Evolutionary conservation across 177 flowering plant genomes (phyloP), one percentile per base, ranked within the genome.

Genomic region (Vitis hybrid): DNA sequence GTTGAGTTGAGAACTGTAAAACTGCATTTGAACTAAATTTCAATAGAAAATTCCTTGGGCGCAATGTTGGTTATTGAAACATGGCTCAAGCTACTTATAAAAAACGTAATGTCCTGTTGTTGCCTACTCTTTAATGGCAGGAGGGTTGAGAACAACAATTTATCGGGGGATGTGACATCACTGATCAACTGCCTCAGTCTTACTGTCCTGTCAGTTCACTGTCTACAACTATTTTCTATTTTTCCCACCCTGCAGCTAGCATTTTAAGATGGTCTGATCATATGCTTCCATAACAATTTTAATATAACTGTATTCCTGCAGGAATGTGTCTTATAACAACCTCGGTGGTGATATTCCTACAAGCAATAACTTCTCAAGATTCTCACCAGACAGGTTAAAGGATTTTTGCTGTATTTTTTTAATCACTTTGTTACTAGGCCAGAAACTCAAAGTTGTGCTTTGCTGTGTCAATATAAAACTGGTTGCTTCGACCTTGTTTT

Each of bases 281-380:
- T 30, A 3, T 27, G 9, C 0, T 70, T 61, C 32, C 54, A 52
- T 64, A 49, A 64, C 6, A 4, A 19, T 11, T 7, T 18, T 46
- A 35, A 60, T 62, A 6, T 56, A 32, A 21, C 10, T 24, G 56
- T 40, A 6, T 66, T 15, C 16, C 2, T 72, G 78, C 88, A 95
- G 99, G 51, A 93, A 95, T 76, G 94, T 91, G 3, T 95, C 99
- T 9, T 90, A 89, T 62, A 95, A 95, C 83, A 85, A 89, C 74
- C 83, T 95, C 3, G 80, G 70, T 50, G 98, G 99, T 58, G 81
- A 81, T 74, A 85, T 95, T 80, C 99, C 98, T 16, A 69, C 85
- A 15, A 83, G 88, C 72, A 87, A 90, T 65, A 95, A 95, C 76
- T 93, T 91, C 79, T 90, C 99, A n/a, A 85, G 97, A 72, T 95